Conservation (phyloP, 2,329 filamentous ascomycete genomes). For the Hypoxylon sp. region DNA sequence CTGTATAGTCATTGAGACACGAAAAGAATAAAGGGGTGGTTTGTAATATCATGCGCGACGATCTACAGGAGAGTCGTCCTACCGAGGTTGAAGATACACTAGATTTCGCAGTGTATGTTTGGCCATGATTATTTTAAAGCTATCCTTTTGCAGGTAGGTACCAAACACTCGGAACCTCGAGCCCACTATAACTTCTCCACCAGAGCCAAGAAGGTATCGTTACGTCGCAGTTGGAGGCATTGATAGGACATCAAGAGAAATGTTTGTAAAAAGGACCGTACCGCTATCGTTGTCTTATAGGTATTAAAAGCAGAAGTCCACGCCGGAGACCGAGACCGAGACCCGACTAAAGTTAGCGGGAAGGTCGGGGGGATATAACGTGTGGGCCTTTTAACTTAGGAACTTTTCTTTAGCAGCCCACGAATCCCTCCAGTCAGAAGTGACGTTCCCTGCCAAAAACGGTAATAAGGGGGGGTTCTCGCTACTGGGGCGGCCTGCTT, state of each 20-base stretch:
- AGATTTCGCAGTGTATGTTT: constrained; percentile 5
- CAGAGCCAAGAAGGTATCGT: constrained; percentile 16
- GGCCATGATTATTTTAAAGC: constrained; percentile 17
- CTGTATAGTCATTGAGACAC: not conserved
- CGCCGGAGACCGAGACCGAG: constrained; percentile 27
- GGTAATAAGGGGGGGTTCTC: constrained; percentile 39
- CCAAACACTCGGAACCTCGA: constrained; percentile 14
- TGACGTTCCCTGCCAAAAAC: constrained; percentile 31
- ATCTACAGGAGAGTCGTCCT: constrained; percentile 13
- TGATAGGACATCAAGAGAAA: constrained; percentile 11
- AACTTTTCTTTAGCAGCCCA: constrained; percentile 18
- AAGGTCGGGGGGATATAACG: constrained; percentile 39
- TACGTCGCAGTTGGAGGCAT: constrained; percentile 3
- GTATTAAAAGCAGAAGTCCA: not conserved
- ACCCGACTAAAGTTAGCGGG: constrained; percentile 28
- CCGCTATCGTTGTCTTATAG: constrained; percentile 18
- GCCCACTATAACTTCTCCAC: constrained; percentile 17
- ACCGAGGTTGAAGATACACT: not conserved
- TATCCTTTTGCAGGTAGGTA: constrained; percentile 9
- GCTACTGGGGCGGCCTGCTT: constrained; percentile 12
- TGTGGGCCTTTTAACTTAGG: constrained; percentile 50
- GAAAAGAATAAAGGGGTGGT: constrained; percentile 2
- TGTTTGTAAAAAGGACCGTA: constrained; percentile 37
- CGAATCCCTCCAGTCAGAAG: constrained; percentile 30
- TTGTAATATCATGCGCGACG: constrained; percentile 1